These are phyloP conservation scores for Neofusicoccum laricinum DNA, from an alignment of 2,329 filamentous ascomycete genomes.

Conservation along the genomic window DNA sequence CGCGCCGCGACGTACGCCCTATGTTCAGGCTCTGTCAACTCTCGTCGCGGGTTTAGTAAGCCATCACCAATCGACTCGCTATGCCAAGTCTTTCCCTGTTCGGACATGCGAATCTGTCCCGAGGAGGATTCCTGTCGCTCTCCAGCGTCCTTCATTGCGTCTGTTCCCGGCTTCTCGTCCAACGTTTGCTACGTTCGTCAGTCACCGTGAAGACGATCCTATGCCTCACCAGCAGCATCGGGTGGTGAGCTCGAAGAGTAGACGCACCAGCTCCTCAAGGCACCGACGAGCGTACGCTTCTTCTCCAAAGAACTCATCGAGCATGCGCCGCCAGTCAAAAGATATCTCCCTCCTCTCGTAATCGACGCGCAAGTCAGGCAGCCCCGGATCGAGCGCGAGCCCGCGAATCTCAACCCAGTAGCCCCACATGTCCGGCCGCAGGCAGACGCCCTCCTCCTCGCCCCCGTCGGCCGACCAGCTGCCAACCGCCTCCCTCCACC, in stretches of 20 bases:
- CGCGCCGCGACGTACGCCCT: neutral
- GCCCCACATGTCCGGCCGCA: neutral
- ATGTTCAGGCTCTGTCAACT: neutral
- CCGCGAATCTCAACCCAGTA: slow-evolving; percentile 2
- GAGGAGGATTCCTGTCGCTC: neutral
- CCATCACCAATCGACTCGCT: neutral
- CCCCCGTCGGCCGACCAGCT: too few relatives aligned
- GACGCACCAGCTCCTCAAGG: neutral
- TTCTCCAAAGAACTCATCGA: slow-evolving; percentile 32
- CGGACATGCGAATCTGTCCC: neutral
- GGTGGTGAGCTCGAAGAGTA: neutral
- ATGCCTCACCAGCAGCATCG: neutral
- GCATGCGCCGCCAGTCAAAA: slow-evolving; percentile 29
- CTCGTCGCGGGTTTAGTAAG: neutral
- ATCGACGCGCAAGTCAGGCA: slow-evolving; percentile 26
- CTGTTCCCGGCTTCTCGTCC: neutral
- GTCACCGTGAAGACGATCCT: neutral
- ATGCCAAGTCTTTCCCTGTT: neutral
- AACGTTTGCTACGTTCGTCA: neutral
- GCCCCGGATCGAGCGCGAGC: slow-evolving; percentile 23
- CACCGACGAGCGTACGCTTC: slow-evolving; percentile 13
- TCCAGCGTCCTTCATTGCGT: neutral
- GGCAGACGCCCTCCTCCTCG: neutral
- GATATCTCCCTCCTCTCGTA: slow-evolving; percentile 22
- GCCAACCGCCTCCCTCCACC: neutral